Percentiles rank a stretch among this genome's conserved stretches.
Conservation (phyloP, 805 yeast genomes). For the Metschnikowia sp. region DNA sequence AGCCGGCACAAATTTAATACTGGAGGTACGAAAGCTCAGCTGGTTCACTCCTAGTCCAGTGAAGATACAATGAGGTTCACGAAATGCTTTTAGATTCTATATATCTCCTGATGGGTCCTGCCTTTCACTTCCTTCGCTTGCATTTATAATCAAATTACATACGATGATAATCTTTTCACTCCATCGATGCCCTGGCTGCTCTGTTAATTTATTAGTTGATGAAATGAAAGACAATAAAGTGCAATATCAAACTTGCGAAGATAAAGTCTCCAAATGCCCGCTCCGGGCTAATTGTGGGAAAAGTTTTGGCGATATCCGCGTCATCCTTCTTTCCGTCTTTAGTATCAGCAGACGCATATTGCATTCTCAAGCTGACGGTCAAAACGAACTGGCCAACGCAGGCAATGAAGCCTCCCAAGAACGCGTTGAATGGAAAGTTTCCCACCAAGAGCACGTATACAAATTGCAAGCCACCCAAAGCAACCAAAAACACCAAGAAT, state of each 20-base stretch:
- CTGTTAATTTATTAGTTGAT: conserved; percentile 54
- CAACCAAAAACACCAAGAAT: conserved; percentile 71
- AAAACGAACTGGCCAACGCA: conserved; percentile 96
- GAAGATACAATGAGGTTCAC: not conserved
- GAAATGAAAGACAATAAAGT: conserved; percentile 86
- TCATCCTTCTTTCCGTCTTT: not conserved
- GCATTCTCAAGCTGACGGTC: conserved; percentile 78
- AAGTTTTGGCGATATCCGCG: conserved; percentile 1
- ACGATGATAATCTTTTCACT: too few species aligned
- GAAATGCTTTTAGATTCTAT: conserved; percentile 3
- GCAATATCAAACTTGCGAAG: conserved; percentile 82
- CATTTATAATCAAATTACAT: too few species aligned
- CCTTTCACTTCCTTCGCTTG: conserved; percentile 4
- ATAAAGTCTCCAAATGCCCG: conserved; percentile 84
- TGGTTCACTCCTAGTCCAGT: not conserved
- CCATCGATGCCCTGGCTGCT: too few species aligned
- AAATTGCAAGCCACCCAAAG: conserved; percentile 75
- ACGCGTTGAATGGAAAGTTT: conserved; percentile 95
- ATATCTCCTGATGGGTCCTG: conserved; percentile 3
- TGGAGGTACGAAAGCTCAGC: not conserved
- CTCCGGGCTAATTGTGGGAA: conserved; percentile 32
- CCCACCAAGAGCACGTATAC: conserved; percentile 74
- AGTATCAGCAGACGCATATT: conserved; percentile 31
- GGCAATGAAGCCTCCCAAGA: conserved; percentile 84
- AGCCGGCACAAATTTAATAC: not conserved